Base-by-base conservation (phyloP, 116 monocot genomes). In the Thalassia testudinum region DNA sequence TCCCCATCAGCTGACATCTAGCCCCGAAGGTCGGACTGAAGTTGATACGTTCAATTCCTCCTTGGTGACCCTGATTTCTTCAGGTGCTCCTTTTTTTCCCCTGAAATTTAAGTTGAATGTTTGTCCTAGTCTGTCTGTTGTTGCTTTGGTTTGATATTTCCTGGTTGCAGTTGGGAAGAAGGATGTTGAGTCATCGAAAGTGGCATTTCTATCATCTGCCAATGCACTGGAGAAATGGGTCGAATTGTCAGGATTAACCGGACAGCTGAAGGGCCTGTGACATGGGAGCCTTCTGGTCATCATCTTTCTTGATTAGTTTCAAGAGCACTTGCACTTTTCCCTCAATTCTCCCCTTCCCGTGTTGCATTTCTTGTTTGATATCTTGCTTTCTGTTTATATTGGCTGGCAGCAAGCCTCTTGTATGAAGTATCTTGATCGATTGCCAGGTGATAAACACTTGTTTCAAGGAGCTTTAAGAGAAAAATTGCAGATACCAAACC, bases 201-300 rank as follows among this genome's bases (percentile, higher is more conserved):
- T 65, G 54, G 95, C 84, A 17, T 95, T 95, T 62, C 78, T 88
- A 21, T 75, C 88, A 26, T 95, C 88, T 27, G 95, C 88, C 15
- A 72, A 20, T 38, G 78, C 88, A 45, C 54, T 95, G 59, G 79
- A 88, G 61, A 95, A 85, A 60, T 95, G 88, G 95, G 61, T 81
- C 13, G 64, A 24, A 25, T 20, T 71, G 37, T 60, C 88, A 19
- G 95, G 95, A 26, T 65, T 95, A 54, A 69, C 48, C 51, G 78
- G 74, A 47, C 65, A 76, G 68, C 58, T 95, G 26, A 85, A 81
- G 70, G 88, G 95, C 27, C 71, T 88, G 24, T 95, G 67, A 67
- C 22, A n/a, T 15, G 18, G 15, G 45, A 45, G 18, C 15, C 15
- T 45, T 7, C 40, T 40, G 40, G 7, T 14, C 40, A 40, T 40